Base-by-base conservation (phyloP, 305 asterid genomes). In the Fraxinus nigra region DNA sequence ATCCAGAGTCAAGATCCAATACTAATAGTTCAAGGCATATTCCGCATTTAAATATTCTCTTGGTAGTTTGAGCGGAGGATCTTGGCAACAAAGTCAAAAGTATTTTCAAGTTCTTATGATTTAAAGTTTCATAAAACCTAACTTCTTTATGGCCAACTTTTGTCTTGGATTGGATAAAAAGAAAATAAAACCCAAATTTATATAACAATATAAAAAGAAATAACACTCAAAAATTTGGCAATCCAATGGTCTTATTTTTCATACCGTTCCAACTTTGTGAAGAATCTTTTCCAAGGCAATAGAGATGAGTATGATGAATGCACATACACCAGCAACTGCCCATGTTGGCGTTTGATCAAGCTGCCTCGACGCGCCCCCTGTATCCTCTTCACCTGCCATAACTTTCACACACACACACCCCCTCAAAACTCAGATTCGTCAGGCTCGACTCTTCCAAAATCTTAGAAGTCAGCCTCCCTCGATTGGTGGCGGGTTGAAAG, bases 281-380 rank as follows among this genome's bases (percentile, higher is more conserved):
- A 93, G 88, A 82, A 90, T 65, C 85, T 88, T 93, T 83, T 93
- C 97, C 69, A 93, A 79, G 75, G 87, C 86, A 82, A 93, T 81
- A 37, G 96, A 93, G 85, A 93, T 79, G 65, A 93, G 75, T 33
- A 93, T 93, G 54, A 93, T 92, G 37, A 90, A 87, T 5, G 92
- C 89, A 84, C 97, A 93, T 24, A 93, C 97, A 80, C 94, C 95
- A 75, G 97, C 91, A 78, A 90, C 94, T 3, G 97, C 97, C 97
- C 97, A 93, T 75, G 97, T 93, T 38, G 97, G 89, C 10, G 95
- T 93, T 75, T 93, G 91, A 35, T 86, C 91, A 80, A 91, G 95
- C 80, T 81, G 75, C 80, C 94, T 90, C 24, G 90, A 76, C 33
- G 78, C n/a, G 0, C 35, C 83, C 9, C 78, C 88, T 30, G 61